Base-by-base conservation (phyloP, 306 rosid genomes). In the Fagus crenata region DNA sequence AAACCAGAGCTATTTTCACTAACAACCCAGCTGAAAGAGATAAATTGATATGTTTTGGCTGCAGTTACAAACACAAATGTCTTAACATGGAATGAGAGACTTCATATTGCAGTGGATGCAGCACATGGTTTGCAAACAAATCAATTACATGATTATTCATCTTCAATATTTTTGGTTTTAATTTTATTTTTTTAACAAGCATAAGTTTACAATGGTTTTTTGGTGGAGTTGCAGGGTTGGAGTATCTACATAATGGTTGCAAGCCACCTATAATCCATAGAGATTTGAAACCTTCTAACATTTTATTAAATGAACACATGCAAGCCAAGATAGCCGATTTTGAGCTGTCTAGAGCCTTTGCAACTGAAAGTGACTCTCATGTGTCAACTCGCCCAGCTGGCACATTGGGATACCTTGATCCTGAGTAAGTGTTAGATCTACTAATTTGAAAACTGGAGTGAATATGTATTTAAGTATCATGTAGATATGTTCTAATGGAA, bases 291-390 rank as follows among this genome's bases (percentile, higher is more conserved):
- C 41, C 83, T 17, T 22, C 89, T 7, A 85, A 82, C 81, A 85
- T 85, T 13, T 33, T 85, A 64, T 13, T 85, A 17, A 67, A 67
- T 9, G 83, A 81, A 1, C 4, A 54, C 2, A 64, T 77, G 31
- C 83, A 75, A 15, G 85, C 86, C 32, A 74, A 86, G 61, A n/a
- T 86, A 28, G 79, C 81, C 6, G 77, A 86, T 74, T 86, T 86
- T 69, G 86, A 86, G 3, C 28, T 82, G 0, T 86, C 39, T n/a
- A n/a, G n/a, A n/a, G n/a, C n/a, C n/a, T n/a, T n/a, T n/a, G n/a
- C n/a, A n/a, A n/a, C n/a, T n/a, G n/a, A n/a, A n/a, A n/a, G n/a
- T n/a, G n/a, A n/a, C n/a, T n/a, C n/a, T n/a, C n/a, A n/a, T n/a
- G n/a, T n/a, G n/a, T n/a, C n/a, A n/a, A n/a, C n/a, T n/a, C n/a